Evolutionary conservation across 257 asterid species (phyloP), one percentile per base, ranked within the genome.

Genomic region (Penstemon newberryi): DNA sequence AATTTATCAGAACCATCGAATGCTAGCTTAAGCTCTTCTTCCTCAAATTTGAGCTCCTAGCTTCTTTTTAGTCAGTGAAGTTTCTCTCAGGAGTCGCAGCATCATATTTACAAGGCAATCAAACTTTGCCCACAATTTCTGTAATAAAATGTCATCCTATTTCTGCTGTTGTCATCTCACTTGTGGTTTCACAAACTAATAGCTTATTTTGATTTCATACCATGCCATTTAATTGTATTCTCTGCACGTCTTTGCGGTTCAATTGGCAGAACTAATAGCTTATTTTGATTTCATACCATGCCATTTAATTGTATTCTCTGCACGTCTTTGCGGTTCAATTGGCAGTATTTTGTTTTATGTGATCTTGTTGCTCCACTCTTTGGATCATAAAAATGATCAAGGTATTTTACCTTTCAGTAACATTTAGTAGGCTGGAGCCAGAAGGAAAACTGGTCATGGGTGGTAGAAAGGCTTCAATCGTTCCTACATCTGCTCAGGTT

Each of bases 381-480:
- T 25, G 71, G 70, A 57, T 74, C 58, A 71, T 49, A 66, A 80
- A 25, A 67, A 65, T 82, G 70, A 75, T 67, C 56, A 18, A 71
- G 18, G 69, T 47, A 49, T 74, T 47, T 75, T 72, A 63, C 69
- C 45, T 78, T 41, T 76, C 96, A 93, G 99, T 93, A 70, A 93
- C 94, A 38, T 93, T 93, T 82, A 87, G 97, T 78, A 84, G 96
- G 82, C 76, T 85, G 82, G 96, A 90, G 83, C 96, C 96, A 38
- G 95, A 90, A 82, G 97, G 97, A 78, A 89, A 78, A 86, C 77
- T 93, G 82, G 88, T 93, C 75, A 88, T 93, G 95, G 97, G 99
- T 37, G 86, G 96, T 75, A 87, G 97, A 73, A 93, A 90, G 83
- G 80, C 85, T 71, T 73, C 89, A 53, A 59, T 82, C 18, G 56